Percentiles rank a stretch among this genome's conserved stretches.
Conservation (phyloP, 345 rosid species). For the Arabis alpina region DNA sequence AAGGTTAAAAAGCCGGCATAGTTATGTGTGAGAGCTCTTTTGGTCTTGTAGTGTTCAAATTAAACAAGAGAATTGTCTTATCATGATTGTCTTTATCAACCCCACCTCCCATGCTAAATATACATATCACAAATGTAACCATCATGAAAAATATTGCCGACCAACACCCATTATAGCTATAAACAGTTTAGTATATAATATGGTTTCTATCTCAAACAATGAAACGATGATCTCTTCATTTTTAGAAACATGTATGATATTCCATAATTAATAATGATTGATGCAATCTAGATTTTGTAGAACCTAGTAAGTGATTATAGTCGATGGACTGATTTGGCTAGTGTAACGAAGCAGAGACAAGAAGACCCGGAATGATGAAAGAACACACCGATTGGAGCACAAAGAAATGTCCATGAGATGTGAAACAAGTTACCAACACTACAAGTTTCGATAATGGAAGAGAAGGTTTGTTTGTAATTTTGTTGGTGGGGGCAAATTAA, state of each 20-base stretch:
- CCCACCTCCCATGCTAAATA: slow-evolving; percentile 35
- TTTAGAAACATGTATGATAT: slow-evolving; percentile 10
- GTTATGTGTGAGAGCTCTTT: slow-evolving; percentile 39
- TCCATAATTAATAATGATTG: slow-evolving; percentile 3
- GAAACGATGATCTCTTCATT: slow-evolving; percentile 27
- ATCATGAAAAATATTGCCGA: slow-evolving; percentile 27
- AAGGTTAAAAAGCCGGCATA: slow-evolving; percentile 31
- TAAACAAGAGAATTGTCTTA: slow-evolving; percentile 33
- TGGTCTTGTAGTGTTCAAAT: slow-evolving; percentile 40
- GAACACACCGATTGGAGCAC: slow-evolving; percentile 28
- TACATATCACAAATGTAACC: not conserved
- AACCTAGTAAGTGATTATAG: slow-evolving; percentile 14
- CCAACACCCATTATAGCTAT: slow-evolving; percentile 9
- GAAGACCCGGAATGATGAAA: slow-evolving; percentile 37
- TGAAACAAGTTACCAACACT: slow-evolving; percentile 44
- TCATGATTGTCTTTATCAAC: slow-evolving; percentile 41
- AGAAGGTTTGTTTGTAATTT: not conserved
- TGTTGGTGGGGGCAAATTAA: slow-evolving; percentile 14
- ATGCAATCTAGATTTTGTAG: slow-evolving; percentile 11
- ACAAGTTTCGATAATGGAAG: slow-evolving; percentile 39
- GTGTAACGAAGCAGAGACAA: not conserved
- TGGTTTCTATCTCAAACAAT: slow-evolving; percentile 20
- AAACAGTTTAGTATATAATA: not conserved
- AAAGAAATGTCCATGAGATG: slow-evolving; percentile 36
- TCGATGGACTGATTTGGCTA: slow-evolving; percentile 12